Percentiles rank a stretch among this genome's conserved stretches.
These are phyloP conservation scores for Amphicarpaea edgeworthii DNA, from an alignment of 306 rosid species.

Conservation along the genomic window DNA sequence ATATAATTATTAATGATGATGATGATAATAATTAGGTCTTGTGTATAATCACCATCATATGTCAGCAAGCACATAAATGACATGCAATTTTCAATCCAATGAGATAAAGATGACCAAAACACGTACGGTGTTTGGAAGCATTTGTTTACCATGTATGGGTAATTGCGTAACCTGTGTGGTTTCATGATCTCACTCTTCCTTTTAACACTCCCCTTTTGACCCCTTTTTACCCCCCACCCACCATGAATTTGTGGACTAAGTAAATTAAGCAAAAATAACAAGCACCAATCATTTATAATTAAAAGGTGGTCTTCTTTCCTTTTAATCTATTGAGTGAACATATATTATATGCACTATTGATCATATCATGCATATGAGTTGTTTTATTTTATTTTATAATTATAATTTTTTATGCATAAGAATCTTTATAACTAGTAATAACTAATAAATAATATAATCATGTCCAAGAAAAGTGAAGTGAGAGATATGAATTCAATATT, in stretches of 20 bases:
- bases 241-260: slow-evolving; percentile 16
- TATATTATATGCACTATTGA: background rate
- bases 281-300: background rate
- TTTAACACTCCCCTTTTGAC: slow-evolving; percentile 1
- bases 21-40: slow-evolving; percentile 39
- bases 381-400: background rate
- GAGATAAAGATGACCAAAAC: slow-evolving; percentile 34
- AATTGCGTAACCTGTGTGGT: slow-evolving; percentile 4
- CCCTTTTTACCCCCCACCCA: background rate
- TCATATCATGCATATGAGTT: background rate
- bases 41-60: slow-evolving; percentile 41
- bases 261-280: slow-evolving; percentile 37
- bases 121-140: background rate
- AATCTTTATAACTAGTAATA: too few species aligned
- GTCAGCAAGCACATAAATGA: slow-evolving; percentile 46
- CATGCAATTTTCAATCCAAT: slow-evolving; percentile 34
- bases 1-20: slow-evolving; percentile 1
- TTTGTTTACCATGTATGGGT: slow-evolving; percentile 4
- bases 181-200: background rate
- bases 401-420: background rate
- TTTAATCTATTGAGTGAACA: background rate
- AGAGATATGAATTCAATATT: background rate
- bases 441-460: slow-evolving; percentile 32
- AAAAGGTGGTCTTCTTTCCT: background rate
- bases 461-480: slow-evolving; percentile 5